Evolutionary conservation across 2,329 filamentous ascomycete genomes (phyloP).

Genomic region (Zymoseptoria ardabiliae): DNA sequence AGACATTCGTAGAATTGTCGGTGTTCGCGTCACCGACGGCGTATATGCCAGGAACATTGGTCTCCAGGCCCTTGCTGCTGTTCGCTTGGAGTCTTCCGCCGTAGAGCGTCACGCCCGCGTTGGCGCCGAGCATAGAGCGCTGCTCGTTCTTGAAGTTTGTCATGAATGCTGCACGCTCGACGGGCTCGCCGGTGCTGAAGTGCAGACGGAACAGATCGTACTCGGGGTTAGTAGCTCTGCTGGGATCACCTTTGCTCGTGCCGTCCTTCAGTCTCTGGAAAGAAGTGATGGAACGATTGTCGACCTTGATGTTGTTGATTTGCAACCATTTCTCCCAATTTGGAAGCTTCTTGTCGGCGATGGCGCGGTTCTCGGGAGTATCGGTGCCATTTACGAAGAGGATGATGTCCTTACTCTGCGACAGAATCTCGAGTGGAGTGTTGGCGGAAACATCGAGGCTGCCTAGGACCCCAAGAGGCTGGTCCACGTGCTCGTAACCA

Average conservation of each 20-base stretch:
- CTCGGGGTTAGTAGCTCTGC: conserved; percentile 8
- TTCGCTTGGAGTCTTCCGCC: conserved; percentile 7
- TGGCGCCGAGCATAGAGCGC: conserved; percentile 4
- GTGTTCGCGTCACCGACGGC: conserved; percentile 10
- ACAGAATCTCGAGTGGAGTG: conserved; percentile 7
- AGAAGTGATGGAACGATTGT: conserved; percentile 7
- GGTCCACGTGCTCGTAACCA: conserved; percentile 15
- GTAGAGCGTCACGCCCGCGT: conserved; percentile 5
- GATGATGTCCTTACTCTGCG: conserved; percentile 9
- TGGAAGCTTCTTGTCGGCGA: conserved; percentile 8
- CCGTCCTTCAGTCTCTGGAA: conserved; percentile 7
- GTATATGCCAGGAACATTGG: conserved; percentile 9
- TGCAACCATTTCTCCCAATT: conserved; percentile 8
- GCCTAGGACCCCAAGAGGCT: conserved; percentile 8
- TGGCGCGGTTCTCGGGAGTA: conserved; percentile 5
- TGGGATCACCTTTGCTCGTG: conserved; percentile 5
- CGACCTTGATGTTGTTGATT: conserved; percentile 9
- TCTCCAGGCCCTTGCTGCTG: conserved; percentile 5
- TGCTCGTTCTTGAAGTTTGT: conserved; percentile 7
- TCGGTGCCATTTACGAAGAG: conserved; percentile 12
- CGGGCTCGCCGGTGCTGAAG: conserved; percentile 4
- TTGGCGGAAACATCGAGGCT: conserved; percentile 5
- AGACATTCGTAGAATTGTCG: conserved; percentile 10
- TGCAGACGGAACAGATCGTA: conserved; percentile 10
- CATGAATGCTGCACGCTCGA: conserved; percentile 8